These are phyloP conservation scores for Crithidia brevicula DNA, from an alignment of 208 protist species.

Conservation along the genomic window DNA sequence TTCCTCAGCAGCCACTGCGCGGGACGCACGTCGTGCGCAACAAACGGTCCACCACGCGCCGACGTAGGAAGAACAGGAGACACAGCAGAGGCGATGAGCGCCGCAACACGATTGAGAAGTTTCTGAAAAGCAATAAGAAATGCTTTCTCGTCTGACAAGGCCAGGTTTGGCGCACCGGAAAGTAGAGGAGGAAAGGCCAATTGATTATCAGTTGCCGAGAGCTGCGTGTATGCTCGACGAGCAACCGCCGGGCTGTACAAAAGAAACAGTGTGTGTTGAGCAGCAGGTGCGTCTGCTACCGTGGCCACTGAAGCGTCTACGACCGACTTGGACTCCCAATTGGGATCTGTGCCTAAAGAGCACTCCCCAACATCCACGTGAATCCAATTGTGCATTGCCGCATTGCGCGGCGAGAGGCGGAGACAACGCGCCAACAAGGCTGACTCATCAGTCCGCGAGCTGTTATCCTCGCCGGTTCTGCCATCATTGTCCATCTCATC, in stretches of 20 bases:
- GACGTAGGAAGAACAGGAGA: conserved; percentile 8
- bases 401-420: neutral
- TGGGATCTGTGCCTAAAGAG: neutral
- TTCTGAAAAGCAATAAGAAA: neutral
- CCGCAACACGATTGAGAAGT: conserved; percentile 14
- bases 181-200: too few species aligned
- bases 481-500: neutral
- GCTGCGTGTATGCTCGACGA: neutral
- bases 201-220: too few species aligned
- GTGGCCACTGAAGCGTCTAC: too few species aligned
- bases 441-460: neutral
- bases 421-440: neutral
- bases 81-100: conserved; percentile 3
- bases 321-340: too few species aligned
- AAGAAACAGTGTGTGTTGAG: conserved; percentile 8
- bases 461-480: neutral
- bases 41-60: neutral
- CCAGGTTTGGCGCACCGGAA: too few species aligned
- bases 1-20: conserved; percentile 36
- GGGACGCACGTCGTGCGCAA: conserved; percentile 22
- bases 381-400: conserved; percentile 4
- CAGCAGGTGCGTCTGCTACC: too few species aligned
- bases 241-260: conserved; percentile 17
- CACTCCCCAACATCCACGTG: conserved; percentile 28
- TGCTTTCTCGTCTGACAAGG: neutral